Base-by-base conservation (phyloP, 768 basidiomycete species). In the Suillus lakei region DNA sequence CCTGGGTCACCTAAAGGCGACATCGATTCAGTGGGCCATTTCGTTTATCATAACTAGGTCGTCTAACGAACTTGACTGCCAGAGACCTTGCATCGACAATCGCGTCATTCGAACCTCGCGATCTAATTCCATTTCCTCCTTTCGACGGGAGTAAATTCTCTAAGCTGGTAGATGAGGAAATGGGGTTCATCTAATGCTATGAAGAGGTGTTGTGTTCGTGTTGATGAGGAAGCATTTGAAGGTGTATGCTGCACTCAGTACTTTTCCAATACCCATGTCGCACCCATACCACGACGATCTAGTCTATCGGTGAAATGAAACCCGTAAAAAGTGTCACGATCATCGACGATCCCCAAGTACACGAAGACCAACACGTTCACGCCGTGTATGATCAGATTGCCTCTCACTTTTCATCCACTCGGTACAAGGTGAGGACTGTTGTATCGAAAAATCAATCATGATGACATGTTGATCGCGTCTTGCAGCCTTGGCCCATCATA, bases 401-500 rank as follows among this genome's bases (percentile, higher is more conserved):
- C 0, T 73, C 82, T 21, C 95, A 97, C 78, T 97, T 97, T 75
- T 92, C 92, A 10, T 89, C 90, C 0, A 97, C 95, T 9, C 84
- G 95, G 32, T 95, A 97, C 81, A 95, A 95, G 82, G 93, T 91
- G 65, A 30, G 64, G 28, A 28, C 28, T 28, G 64, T n/a, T 16
- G 21, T 55, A 21, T 30, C 21, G 18, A 23, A 15, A 51, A 53
- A 30, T 18, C n/a, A 34, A 28, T 2, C 6, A 54, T 15, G 12
- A 15, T 34, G 21, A 50, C 64, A 28, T 16, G 34, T 41, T 12
- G 6, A 44, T 39, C 18, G 8, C 15, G 32, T 16, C 62, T n/a
- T 38, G 48, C 62, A 95, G 94, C 93, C 93, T 66, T 97, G 94
- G 95, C 95, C 96, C 5, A 86, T 97, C 66, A 90, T 96, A 55